These are phyloP conservation scores for Collybia nuda DNA, from an alignment of 768 basidiomycete genomes.

Conservation along the genomic window DNA sequence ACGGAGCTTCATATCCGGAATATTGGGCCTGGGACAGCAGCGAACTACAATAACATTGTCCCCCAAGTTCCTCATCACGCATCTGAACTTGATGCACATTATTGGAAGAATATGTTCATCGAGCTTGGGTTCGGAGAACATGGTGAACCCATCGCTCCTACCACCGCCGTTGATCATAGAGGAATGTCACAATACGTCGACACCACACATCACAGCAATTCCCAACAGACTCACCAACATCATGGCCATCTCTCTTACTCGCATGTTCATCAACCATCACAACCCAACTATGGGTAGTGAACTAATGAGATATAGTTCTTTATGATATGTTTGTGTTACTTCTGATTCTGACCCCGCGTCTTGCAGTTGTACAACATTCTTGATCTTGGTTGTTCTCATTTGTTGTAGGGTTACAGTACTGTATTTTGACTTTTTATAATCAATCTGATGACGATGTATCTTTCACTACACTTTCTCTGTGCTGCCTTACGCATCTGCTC, in stretches of 20 bases:
- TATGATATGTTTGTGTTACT: no score
- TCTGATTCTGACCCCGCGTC: no score
- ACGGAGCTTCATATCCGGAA: slow-evolving; percentile 8
- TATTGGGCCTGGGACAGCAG: slow-evolving; percentile 9
- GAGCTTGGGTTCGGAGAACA: slow-evolving; percentile 69
- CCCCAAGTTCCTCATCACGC: slow-evolving; percentile 41
- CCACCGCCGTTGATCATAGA: slow-evolving; percentile 17
- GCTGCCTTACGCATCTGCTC: slow-evolving; percentile 50
- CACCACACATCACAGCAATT: slow-evolving; percentile 16
- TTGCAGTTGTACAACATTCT: no score
- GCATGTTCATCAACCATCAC: slow-evolving; percentile 25
- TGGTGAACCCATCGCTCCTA: slow-evolving; percentile 27
- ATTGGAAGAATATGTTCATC: slow-evolving; percentile 74
- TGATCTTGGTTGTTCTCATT: no score
- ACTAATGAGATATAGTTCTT: slow-evolving; percentile 1
- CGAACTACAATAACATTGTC: slow-evolving; percentile 30
- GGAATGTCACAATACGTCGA: slow-evolving; percentile 26
- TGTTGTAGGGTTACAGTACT: no score
- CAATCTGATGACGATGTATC: no score
- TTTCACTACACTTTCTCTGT: no score
- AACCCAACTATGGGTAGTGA: slow-evolving; percentile 29
- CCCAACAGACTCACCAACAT: slow-evolving; percentile 20
- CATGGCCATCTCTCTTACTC: slow-evolving; percentile 28
- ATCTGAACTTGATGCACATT: slow-evolving; percentile 63
- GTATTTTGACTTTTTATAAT: no score